Base-by-base conservation (phyloP, 2,329 filamentous ascomycete species). In the Blumeriella jaapii region DNA sequence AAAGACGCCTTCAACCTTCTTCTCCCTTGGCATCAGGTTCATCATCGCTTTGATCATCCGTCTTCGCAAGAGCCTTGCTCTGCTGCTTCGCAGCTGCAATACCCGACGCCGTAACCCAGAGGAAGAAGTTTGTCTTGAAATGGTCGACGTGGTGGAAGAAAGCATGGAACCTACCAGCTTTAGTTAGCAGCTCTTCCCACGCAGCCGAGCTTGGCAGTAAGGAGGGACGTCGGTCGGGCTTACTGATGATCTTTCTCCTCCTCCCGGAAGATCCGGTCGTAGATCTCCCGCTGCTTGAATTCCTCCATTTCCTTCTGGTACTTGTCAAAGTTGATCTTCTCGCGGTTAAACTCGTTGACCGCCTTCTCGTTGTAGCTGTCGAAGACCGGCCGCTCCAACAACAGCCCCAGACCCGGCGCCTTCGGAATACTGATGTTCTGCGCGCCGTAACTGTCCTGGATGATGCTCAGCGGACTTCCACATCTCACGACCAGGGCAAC, bases 271-370 rank as follows among this genome's bases (percentile, higher is more conserved):
- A 96, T 94, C 15, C 84, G 71, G 52, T 82, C 74, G 56, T 98
- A 98, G 41, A 98, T 96, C 57, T 93, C 77, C 48, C 77, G 64
- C 55, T 93, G 77, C 64, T 96, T 96, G 62, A 98, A 98, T 40
- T 78, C 80, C 44, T 81, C 69, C 49, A 98, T 83, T 58, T 84
- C 71, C 30, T 76, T 71, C 40, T 89, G 74, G 51, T 78, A 86
- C 43, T 78, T 80, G 30, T 66, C 65, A 56, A 95, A 98, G 50
- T 86, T 76, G 39, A 98, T 78, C 15, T 71, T 67, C 31, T 81
- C 71, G 36, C 75, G 72, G 5, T 69, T 72, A 27, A 78, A 69
- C 35, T 73, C 71, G 22, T 68, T 65, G 6, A 68, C 68, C 1
- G 82, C 77, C 46, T 79, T 75, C 36, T 69, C 69, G 59, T 95